Evolutionary conservation across 441 rosid genomes (phyloP).

Genomic region (Cnidoscolus chayamansa): DNA sequence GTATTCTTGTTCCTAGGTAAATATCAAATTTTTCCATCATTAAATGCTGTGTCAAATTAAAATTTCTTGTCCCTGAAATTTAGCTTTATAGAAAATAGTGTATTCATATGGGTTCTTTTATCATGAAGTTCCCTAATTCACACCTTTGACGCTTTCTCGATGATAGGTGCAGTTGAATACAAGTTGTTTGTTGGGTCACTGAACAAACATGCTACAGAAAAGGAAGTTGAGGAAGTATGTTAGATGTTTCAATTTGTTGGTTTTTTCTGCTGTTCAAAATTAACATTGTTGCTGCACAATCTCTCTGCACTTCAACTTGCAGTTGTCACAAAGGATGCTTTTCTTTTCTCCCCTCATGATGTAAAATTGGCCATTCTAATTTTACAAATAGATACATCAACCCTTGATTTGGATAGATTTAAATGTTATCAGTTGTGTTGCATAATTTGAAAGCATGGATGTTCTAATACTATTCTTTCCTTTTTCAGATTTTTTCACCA

Average conservation of each 20-base stretch:
- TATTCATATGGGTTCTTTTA: conserved; percentile 13
- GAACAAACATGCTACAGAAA: conserved; percentile 89
- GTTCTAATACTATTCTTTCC: conserved; percentile 13
- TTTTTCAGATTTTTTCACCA: conserved; percentile 67
- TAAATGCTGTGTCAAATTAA: neutral
- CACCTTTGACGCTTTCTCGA: conserved; percentile 22
- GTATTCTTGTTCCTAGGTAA: neutral
- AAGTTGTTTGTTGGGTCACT: conserved; percentile 96
- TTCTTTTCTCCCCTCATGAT: conserved; percentile 6
- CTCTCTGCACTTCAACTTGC: neutral
- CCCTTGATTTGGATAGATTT: neutral
- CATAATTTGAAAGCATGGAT: neutral
- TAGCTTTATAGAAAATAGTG: neutral
- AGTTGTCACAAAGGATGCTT: neutral
- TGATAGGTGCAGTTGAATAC: conserved; percentile 84
- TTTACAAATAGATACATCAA: neutral
- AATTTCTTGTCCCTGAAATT: neutral
- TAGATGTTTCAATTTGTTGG: conserved; percentile 4
- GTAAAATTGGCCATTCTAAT: neutral
- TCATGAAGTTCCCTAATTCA: conserved; percentile 19
- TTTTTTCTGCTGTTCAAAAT: conserved; percentile 16
- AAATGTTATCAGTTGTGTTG: conserved; percentile 9
- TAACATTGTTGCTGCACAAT: neutral
- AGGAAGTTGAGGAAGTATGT: conserved; percentile 93
- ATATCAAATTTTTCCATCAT: conserved; percentile 7